Conservation (phyloP, 1,284 basidiomycete species). For the Heimioporus punctisporus region DNA sequence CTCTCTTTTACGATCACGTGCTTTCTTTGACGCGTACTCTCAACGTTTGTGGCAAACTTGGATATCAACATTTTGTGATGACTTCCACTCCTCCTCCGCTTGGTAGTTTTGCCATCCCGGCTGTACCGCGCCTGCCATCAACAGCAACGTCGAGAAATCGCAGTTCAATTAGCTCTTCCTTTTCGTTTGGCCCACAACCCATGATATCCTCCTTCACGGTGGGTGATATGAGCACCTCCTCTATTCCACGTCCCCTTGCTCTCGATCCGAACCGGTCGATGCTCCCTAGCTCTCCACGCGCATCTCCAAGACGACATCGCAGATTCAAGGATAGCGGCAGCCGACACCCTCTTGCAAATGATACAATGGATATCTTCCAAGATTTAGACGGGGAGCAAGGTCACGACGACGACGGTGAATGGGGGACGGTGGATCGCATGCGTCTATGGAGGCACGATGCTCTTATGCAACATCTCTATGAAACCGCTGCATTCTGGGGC, state of each 20-base stretch:
- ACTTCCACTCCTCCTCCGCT: constrained; percentile 34
- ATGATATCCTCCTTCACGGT: constrained; percentile 69
- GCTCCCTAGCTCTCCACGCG: constrained; percentile 68
- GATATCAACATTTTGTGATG: constrained; percentile 14
- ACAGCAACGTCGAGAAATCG: constrained; percentile 39
- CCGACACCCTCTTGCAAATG: constrained; percentile 74
- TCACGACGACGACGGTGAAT: constrained; percentile 57
- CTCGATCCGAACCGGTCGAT: constrained; percentile 79
- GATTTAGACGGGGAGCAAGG: constrained; percentile 63
- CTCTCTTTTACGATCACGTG: too few relatives aligned
- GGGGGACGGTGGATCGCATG: constrained; percentile 94
- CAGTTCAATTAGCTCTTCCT: constrained; percentile 75
- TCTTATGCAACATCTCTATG: constrained; percentile 97
- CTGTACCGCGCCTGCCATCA: constrained; percentile 29
- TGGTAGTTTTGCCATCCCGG: constrained; percentile 26
- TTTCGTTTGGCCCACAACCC: constrained; percentile 79
- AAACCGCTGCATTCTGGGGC: constrained; percentile 98
- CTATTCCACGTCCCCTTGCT: constrained; percentile 53
- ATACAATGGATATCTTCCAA: constrained; percentile 76
- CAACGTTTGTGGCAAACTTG: too few relatives aligned
- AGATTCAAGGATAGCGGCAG: constrained; percentile 48
- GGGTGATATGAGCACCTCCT: constrained; percentile 56
- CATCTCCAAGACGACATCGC: constrained; percentile 57
- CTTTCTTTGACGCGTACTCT: too few relatives aligned
- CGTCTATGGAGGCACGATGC: constrained; percentile 97